Evolutionary conservation across 129 eudicot genomes (phyloP).

Genomic region (Centella asiatica): DNA sequence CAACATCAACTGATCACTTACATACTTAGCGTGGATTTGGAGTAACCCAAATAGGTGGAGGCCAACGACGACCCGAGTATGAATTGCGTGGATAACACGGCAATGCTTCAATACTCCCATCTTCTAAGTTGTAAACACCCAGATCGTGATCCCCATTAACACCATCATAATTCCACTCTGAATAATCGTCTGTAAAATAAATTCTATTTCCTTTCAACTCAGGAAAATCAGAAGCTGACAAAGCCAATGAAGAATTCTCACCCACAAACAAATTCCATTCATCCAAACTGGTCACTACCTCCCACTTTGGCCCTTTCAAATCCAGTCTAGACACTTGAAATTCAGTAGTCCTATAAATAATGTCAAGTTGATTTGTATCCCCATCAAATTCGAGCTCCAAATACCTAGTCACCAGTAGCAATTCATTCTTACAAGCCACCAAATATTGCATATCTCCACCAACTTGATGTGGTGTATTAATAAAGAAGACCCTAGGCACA

Average conservation of each 20-base stretch:
- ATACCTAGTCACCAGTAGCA: slow-evolving; percentile 51
- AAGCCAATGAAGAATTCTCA: slow-evolving; percentile 60
- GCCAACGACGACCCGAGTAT: slow-evolving; percentile 39
- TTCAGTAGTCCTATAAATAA: slow-evolving; percentile 40
- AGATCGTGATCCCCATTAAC: slow-evolving; percentile 63
- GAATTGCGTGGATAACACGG: slow-evolving; percentile 48
- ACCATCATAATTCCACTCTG: slow-evolving; percentile 51
- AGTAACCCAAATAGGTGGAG: slow-evolving; percentile 75
- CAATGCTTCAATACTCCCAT: slow-evolving; percentile 55
- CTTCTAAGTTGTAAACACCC: slow-evolving; percentile 60
- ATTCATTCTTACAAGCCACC: slow-evolving; percentile 46
- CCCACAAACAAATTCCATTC: slow-evolving; percentile 56
- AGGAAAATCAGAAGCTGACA: slow-evolving; percentile 45
- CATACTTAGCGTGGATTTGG: slow-evolving; percentile 50
- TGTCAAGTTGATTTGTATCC: slow-evolving; percentile 32
- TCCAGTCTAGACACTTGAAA: slow-evolving; percentile 49
- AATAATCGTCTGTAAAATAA: slow-evolving; percentile 76
- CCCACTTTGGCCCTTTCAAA: slow-evolving; percentile 40
- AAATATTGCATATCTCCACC: slow-evolving; percentile 75
- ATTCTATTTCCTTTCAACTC: slow-evolving; percentile 61
- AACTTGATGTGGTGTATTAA: slow-evolving; percentile 23
- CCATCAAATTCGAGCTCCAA: slow-evolving; percentile 50
- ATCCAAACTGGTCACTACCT: slow-evolving; percentile 37
- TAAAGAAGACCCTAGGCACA: slow-evolving; percentile 27
- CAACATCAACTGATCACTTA: slow-evolving; percentile 10